These are phyloP conservation scores for Agaricus sinodeliciosus DNA, from an alignment of 768 basidiomycete genomes.

Conservation along the genomic window DNA sequence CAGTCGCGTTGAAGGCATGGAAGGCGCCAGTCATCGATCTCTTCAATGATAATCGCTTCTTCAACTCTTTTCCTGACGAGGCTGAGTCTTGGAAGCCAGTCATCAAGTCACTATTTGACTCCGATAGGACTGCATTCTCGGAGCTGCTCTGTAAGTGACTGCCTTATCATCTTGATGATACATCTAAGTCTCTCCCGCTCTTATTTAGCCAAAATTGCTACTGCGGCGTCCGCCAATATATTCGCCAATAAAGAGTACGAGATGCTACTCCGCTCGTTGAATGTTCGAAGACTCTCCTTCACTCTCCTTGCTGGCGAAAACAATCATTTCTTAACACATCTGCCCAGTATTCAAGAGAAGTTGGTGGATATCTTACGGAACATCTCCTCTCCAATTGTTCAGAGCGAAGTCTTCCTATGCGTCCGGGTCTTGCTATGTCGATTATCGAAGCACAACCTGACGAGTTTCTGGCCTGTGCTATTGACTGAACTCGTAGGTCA, in stretches of 20 bases:
- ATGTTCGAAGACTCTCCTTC: slow-evolving; percentile 82
- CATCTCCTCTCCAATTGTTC: slow-evolving; percentile 74
- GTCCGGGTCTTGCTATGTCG: slow-evolving; percentile 88
- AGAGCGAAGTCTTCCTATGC: slow-evolving; percentile 93
- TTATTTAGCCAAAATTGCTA: slow-evolving; percentile 64
- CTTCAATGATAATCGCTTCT: slow-evolving; percentile 81
- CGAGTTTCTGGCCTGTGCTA: slow-evolving; percentile 95
- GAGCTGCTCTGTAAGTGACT: slow-evolving; percentile 68
- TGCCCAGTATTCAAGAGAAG: slow-evolving; percentile 95
- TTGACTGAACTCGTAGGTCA: slow-evolving; percentile 78
- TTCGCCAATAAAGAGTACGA: slow-evolving; percentile 96
- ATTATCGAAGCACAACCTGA: slow-evolving; percentile 83
- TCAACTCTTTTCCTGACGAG: slow-evolving; percentile 59
- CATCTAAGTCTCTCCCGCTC: slow-evolving; percentile 12
- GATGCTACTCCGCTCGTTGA: slow-evolving; percentile 79
- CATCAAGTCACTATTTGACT: slow-evolving; percentile 73
- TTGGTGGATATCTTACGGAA: slow-evolving; percentile 88
- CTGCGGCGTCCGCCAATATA: slow-evolving; percentile 88
- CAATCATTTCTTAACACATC: slow-evolving; percentile 83
- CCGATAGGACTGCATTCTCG: slow-evolving; percentile 78
- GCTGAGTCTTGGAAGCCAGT: slow-evolving; percentile 70
- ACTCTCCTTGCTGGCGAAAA: slow-evolving; percentile 83
- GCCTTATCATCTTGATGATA: slow-evolving; percentile 23
- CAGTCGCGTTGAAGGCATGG: slow-evolving; percentile 81
- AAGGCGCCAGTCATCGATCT: slow-evolving; percentile 71